phyloP scores from a whole-genome alignment of 1,139 yeast species.

The Lodderomyces margitis region DNA sequence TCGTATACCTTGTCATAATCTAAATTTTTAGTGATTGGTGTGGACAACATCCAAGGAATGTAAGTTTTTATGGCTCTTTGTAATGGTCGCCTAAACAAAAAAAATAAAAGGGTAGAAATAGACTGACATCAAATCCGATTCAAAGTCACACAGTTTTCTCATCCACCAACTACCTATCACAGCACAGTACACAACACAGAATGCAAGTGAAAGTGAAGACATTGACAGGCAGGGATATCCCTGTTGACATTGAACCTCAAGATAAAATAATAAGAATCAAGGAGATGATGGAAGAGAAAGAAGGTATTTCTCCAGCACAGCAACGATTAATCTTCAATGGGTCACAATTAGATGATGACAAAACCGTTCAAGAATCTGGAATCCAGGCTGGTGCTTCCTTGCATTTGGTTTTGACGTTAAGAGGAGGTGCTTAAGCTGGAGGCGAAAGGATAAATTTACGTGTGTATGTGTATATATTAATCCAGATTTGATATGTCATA shows the following conservation, averaged over 20 bases:
- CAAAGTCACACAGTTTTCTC: not conserved
- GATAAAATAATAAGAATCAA: conserved; percentile 81
- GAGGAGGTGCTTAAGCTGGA: conserved; percentile 60
- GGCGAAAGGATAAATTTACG: not conserved
- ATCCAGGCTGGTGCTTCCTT: conserved; percentile 74
- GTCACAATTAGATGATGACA: conserved; percentile 83
- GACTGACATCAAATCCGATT: not conserved
- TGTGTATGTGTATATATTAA: too few relatives aligned
- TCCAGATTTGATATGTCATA: not conserved
- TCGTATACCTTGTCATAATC: conserved; percentile 66
- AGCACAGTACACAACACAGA: too few relatives aligned
- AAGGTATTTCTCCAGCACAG: conserved; percentile 96
- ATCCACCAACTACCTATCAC: too few relatives aligned
- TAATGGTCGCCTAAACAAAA: not conserved
- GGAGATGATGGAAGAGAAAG: conserved; percentile 93
- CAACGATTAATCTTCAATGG: conserved; percentile 91
- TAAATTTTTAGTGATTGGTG: conserved; percentile 33
- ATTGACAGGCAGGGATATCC: conserved; percentile 81
- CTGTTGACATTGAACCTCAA: conserved; percentile 72
- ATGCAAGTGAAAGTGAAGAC: conserved; percentile 76
- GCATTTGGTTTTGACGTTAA: conserved; percentile 83
- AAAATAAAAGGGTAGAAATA: not conserved
- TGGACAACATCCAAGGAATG: conserved; percentile 34
- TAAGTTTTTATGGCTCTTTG: not conserved
- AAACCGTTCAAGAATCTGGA: conserved; percentile 66